These are phyloP conservation scores for Biscogniauxia marginata DNA, from an alignment of 2,329 filamentous ascomycete species.

Conservation along the genomic window DNA sequence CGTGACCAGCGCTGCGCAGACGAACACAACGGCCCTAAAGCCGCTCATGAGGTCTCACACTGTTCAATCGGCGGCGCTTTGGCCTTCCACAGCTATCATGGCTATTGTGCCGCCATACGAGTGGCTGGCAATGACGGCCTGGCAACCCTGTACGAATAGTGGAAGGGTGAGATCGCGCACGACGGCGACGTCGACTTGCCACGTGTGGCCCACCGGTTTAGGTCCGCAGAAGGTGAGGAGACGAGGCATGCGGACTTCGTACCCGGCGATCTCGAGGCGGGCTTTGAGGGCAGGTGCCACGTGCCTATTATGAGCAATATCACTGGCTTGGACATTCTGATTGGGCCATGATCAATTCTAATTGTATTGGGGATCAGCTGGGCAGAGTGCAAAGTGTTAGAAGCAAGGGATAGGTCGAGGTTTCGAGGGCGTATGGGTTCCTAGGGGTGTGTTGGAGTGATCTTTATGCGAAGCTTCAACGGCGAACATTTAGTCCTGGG, in stretches of 20 bases:
- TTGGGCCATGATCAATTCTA: neutral
- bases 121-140: slow-evolving; percentile 18
- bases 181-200: slow-evolving; percentile 11
- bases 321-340: slow-evolving; percentile 4
- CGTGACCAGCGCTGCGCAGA: slow-evolving; percentile 8
- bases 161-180: slow-evolving; percentile 12
- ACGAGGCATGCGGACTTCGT: slow-evolving; percentile 10
- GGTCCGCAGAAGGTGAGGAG: slow-evolving; percentile 4
- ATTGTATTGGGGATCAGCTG: too few species aligned
- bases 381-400: too few species aligned
- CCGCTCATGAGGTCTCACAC: slow-evolving; percentile 8
- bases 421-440: too few species aligned
- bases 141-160: slow-evolving; percentile 13
- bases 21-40: slow-evolving; percentile 9
- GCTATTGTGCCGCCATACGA: slow-evolving; percentile 22
- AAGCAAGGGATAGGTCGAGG: too few species aligned
- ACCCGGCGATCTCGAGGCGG: slow-evolving; percentile 6
- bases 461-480: too few species aligned
- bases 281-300: slow-evolving; percentile 8
- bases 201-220: slow-evolving; percentile 7
- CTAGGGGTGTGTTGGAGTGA: too few species aligned
- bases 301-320: slow-evolving; percentile 9
- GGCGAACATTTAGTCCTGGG: too few species aligned
- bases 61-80: slow-evolving; percentile 10
- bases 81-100: slow-evolving; percentile 10